These are phyloP conservation scores for Raffaelea ambrosiae DNA, from an alignment of 2,329 filamentous ascomycete genomes.

Conservation along the genomic window DNA sequence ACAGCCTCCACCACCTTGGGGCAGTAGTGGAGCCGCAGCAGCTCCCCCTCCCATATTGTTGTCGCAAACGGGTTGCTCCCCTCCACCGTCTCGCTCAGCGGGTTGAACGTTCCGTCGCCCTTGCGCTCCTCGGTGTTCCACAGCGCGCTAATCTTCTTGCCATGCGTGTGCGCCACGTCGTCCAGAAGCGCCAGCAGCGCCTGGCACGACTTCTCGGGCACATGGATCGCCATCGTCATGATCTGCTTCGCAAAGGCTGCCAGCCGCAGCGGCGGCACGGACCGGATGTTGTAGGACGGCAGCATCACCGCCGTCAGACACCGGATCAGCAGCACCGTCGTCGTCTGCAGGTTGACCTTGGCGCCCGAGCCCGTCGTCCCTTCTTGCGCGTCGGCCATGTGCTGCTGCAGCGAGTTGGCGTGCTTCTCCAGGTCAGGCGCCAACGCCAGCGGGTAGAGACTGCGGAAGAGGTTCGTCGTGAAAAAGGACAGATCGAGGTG, in stretches of 20 bases:
- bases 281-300: constrained; percentile 62
- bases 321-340: constrained; percentile 82
- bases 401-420: constrained; percentile 61
- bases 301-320: constrained; percentile 76
- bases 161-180: constrained; percentile 73
- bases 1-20: constrained; percentile 75
- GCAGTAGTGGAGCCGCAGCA: constrained; percentile 77
- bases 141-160: constrained; percentile 70
- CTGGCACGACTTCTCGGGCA: constrained; percentile 82
- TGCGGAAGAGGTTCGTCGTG: constrained; percentile 85
- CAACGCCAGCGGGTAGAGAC: constrained; percentile 67
- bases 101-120: constrained; percentile 80
- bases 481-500: constrained; percentile 94
- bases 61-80: constrained; percentile 83
- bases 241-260: constrained; percentile 91
- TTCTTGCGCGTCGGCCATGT: constrained; percentile 45
- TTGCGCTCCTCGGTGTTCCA: constrained; percentile 94
- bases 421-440: constrained; percentile 83
- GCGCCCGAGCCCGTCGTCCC: constrained; percentile 20
- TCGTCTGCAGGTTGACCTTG: constrained; percentile 91
- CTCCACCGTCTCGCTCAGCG: constrained; percentile 65
- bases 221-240: constrained; percentile 69
- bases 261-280: constrained; percentile 73
- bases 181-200: constrained; percentile 71
- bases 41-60: constrained; percentile 89